Percentiles rank a stretch among this genome's conserved stretches.
These are phyloP conservation scores for Trichoderma virens DNA, from an alignment of 495 filamentous ascomycete genomes.

Conservation along the genomic window DNA sequence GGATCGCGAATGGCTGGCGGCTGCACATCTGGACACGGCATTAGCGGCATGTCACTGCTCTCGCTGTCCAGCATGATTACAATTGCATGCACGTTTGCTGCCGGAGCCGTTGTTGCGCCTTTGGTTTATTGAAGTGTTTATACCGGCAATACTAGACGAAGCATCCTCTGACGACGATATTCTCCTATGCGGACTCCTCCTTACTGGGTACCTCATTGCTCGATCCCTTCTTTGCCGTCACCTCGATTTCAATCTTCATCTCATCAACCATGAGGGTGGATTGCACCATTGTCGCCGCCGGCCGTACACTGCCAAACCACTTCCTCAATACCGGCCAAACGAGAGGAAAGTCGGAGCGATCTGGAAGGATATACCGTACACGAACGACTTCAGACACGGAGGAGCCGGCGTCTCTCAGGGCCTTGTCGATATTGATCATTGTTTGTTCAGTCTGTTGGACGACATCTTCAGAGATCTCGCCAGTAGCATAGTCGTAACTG, in stretches of 20 bases:
- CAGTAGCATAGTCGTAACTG: conserved; percentile 33
- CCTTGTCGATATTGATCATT: conserved; percentile 26
- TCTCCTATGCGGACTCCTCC: no score
- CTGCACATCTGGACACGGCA: conserved; percentile 54
- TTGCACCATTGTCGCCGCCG: conserved; percentile 35
- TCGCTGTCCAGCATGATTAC: conserved; percentile 46
- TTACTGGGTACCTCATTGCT: not conserved
- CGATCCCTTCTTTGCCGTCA: conserved; percentile 24
- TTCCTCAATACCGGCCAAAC: conserved; percentile 28
- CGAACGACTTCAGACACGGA: conserved; percentile 28
- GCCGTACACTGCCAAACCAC: conserved; percentile 29
- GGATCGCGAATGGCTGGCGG: conserved; percentile 49
- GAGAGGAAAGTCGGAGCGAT: conserved; percentile 23
- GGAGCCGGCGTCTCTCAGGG: conserved; percentile 25
- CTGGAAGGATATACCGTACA: conserved; percentile 31
- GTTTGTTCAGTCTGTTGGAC: conserved; percentile 28
- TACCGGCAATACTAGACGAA: not conserved
- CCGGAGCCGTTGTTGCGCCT: conserved; percentile 25
- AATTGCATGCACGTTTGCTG: conserved; percentile 40
- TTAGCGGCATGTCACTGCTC: conserved; percentile 45
- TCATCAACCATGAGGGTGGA: conserved; percentile 31
- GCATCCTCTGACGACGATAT: not conserved
- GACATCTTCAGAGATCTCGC: conserved; percentile 23
- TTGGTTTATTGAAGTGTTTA: not conserved
- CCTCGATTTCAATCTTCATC: conserved; percentile 38